These are phyloP conservation scores for Exophiala oligosperma DNA, from an alignment of 2,329 filamentous ascomycete genomes.

Conservation along the genomic window DNA sequence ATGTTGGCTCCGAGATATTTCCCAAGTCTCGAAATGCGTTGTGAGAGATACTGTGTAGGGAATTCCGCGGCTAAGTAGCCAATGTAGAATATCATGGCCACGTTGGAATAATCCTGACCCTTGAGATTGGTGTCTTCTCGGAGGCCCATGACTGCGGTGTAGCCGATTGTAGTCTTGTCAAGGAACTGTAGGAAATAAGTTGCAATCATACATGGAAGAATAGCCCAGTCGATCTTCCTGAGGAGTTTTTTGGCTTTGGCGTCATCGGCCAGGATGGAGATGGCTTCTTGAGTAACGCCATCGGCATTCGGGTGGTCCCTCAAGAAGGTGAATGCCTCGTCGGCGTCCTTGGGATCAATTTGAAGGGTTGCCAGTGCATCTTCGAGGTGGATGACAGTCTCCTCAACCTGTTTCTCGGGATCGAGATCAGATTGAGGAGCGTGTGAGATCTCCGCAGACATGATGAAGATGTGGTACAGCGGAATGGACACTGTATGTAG, in stretches of 20 bases:
- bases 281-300: conserved; percentile 20
- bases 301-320: conserved; percentile 22
- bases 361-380: conserved; percentile 17
- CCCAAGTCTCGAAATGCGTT: conserved; percentile 32
- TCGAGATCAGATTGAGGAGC: conserved; percentile 1
- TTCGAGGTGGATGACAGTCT: conserved; percentile 16
- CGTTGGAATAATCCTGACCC: conserved; percentile 52
- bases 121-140: conserved; percentile 51
- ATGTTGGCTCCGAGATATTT: conserved; percentile 24
- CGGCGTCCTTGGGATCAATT: conserved; percentile 19
- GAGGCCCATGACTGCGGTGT: conserved; percentile 61
- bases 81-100: conserved; percentile 58
- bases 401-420: conserved; percentile 16
- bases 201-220: conserved; percentile 36
- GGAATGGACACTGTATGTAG: background rate
- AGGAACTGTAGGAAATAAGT: conserved; percentile 37
- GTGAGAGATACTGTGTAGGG: conserved; percentile 39
- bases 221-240: conserved; percentile 34
- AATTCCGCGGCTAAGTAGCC: conserved; percentile 48
- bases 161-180: conserved; percentile 41
- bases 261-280: conserved; percentile 21
- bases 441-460: conserved; percentile 7
- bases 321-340: conserved; percentile 25
- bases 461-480: background rate
- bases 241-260: conserved; percentile 23